A percentile compares a stretch with the other conserved stretches of the same genome.
phyloP scores from a whole-genome alignment of 2,329 filamentous ascomycete species.

The Teratosphaeriaceae sp. region DNA sequence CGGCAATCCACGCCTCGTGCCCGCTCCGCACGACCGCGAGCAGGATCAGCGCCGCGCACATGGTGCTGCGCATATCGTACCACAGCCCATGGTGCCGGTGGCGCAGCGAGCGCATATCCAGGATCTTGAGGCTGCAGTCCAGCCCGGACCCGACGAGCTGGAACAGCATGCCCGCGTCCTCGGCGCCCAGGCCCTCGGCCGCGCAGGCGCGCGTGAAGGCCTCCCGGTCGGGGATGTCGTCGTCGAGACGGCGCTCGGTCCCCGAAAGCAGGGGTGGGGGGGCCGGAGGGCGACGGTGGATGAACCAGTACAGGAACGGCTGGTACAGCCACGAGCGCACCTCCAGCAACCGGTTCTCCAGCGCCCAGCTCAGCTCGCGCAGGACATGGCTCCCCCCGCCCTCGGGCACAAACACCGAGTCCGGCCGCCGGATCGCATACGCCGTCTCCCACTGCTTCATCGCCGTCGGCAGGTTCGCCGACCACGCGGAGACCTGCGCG shows the following conservation, averaged over 20 bases:
- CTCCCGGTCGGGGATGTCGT: not conserved
- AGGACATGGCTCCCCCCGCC: conserved; percentile 17
- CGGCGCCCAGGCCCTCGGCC: conserved; percentile 3
- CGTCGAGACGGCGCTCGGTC: too few species aligned
- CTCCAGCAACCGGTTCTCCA: conserved; percentile 23
- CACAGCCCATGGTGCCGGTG: conserved; percentile 30
- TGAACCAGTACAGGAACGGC: conserved; percentile 26
- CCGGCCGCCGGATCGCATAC: conserved; percentile 7
- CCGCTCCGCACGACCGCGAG: conserved; percentile 21
- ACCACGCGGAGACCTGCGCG: conserved; percentile 22
- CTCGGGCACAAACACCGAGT: not conserved
- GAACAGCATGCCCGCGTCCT: conserved; percentile 8
- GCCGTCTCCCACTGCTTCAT: conserved; percentile 20
- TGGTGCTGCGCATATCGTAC: conserved; percentile 23
- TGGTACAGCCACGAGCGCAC: conserved; percentile 27
- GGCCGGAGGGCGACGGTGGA: conserved; percentile 14
- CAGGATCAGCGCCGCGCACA: conserved; percentile 19
- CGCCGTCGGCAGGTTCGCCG: conserved; percentile 22
- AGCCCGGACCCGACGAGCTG: conserved; percentile 20
- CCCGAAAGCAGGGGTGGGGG: too few species aligned
- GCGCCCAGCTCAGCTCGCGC: conserved; percentile 24
- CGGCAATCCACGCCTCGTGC: conserved; percentile 12
- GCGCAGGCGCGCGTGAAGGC: not conserved
- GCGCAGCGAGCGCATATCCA: conserved; percentile 18
- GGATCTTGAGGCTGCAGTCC: conserved; percentile 22